A percentile compares a stretch with the other conserved stretches of the same genome.
phyloP scores from a whole-genome alignment of 1,284 basidiomycete genomes.

The Fistulinella cinereoalba region DNA sequence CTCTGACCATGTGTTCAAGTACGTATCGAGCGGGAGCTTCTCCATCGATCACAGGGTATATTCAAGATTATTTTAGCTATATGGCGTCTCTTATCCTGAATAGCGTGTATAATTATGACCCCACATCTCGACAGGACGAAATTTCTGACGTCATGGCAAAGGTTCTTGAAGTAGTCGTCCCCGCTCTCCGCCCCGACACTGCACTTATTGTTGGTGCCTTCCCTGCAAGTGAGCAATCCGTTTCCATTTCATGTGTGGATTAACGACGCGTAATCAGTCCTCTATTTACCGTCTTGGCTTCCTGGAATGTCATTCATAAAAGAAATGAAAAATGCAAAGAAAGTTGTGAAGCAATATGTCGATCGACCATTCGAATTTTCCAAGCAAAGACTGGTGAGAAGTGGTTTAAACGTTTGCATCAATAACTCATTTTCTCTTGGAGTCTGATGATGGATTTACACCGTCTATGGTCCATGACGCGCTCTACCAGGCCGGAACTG shows the following conservation, averaged over 20 bases:
- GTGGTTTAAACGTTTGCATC: too few relatives aligned
- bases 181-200: slow-evolving; percentile 3
- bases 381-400: not conserved
- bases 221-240: slow-evolving; percentile 8
- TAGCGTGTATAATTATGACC: not conserved
- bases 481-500: too few relatives aligned
- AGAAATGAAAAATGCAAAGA: not conserved
- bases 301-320: not conserved
- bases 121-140: not conserved
- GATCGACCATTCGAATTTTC: not conserved
- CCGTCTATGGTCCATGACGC: slow-evolving; percentile 4
- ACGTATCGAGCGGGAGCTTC: too few relatives aligned
- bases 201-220: slow-evolving; percentile 1
- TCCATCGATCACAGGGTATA: too few relatives aligned
- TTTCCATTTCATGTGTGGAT: too few relatives aligned
- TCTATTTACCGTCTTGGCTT: not conserved
- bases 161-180: not conserved
- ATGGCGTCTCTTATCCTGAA: not conserved
- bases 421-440: too few relatives aligned
- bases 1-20: too few relatives aligned
- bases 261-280: not conserved
- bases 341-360: not conserved
- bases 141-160: not conserved
- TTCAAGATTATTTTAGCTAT: too few relatives aligned
- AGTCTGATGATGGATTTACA: not conserved